Percentiles rank a stretch among this genome's conserved stretches.
Evolutionary conservation across 2,329 filamentous ascomycete species (phyloP).

Genomic region (Macrophomina phaseolina): DNA sequence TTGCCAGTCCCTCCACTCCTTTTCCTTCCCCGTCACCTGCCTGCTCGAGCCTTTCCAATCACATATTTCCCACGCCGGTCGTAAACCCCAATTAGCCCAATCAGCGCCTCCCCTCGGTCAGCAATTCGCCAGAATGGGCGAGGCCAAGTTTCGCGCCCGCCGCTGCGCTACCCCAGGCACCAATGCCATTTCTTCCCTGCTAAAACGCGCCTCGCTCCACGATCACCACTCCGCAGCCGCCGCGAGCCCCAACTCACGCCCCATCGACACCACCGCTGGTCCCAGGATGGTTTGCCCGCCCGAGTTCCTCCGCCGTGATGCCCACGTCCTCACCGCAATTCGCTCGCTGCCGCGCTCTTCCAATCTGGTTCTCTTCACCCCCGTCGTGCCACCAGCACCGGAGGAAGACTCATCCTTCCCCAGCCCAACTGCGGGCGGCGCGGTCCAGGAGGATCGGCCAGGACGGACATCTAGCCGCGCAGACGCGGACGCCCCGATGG

Average conservation of each 20-base stretch:
- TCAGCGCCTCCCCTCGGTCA: constrained; percentile 15
- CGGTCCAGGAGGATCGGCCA: constrained; percentile 26
- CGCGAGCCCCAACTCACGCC: constrained; percentile 9
- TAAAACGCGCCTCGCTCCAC: constrained; percentile 30
- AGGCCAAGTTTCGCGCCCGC: constrained; percentile 34
- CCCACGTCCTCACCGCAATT: constrained; percentile 12
- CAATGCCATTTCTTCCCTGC: constrained; percentile 32
- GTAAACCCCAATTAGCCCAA: constrained; percentile 10
- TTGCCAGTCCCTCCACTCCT: background rate
- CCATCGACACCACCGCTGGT: constrained; percentile 30
- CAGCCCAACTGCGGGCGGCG: constrained; percentile 37
- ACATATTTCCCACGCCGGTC: constrained; percentile 13
- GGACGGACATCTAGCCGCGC: background rate
- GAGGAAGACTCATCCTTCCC: constrained; percentile 43
- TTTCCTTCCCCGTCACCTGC: background rate
- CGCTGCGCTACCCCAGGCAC: constrained; percentile 27
- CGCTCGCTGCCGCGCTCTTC: constrained; percentile 5
- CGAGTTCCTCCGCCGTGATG: constrained; percentile 14
- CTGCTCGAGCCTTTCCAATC: constrained; percentile 3
- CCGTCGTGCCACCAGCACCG: constrained; percentile 66
- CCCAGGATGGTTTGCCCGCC: constrained; percentile 29
- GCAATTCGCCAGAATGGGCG: constrained; percentile 32
- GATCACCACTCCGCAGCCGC: constrained; percentile 11
- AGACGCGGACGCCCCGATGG: constrained; percentile 47
- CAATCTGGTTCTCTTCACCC: constrained; percentile 54